Conservation (phyloP, 192 early-diverging fungal genomes). For the Coemansia sp. region DNA sequence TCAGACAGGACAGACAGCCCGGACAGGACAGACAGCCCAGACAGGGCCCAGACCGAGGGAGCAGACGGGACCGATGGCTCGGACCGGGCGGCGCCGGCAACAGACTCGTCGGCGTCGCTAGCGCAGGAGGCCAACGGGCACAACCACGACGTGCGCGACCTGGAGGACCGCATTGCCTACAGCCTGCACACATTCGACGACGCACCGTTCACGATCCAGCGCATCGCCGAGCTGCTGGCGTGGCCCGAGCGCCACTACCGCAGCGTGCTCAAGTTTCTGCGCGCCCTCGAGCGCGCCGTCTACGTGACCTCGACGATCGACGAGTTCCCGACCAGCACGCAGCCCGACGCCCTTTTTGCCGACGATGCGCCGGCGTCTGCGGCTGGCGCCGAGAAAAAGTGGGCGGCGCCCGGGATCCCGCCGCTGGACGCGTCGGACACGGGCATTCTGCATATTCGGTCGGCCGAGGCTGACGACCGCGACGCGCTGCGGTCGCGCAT, state of each 20-base stretch:
- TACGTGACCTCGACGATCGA: conserved; percentile 49
- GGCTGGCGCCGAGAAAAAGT: background rate
- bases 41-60: too few species aligned
- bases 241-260: conserved; percentile 46
- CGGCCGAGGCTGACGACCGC: conserved; percentile 10
- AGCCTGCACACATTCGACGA: conserved; percentile 44
- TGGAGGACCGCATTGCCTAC: conserved; percentile 39
- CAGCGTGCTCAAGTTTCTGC: conserved; percentile 38
- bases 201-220: conserved; percentile 50
- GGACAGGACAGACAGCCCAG: background rate
- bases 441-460: conserved; percentile 36
- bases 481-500: conserved; percentile 20
- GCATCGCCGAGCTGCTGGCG: conserved; percentile 40
- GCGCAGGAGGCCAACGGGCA: conserved; percentile 4
- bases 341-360: background rate
- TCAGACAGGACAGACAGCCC: background rate
- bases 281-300: conserved; percentile 41
- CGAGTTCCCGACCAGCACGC: conserved; percentile 26
- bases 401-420: conserved; percentile 1
- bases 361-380: background rate
- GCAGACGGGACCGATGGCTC: too few species aligned
- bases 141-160: conserved; percentile 19
- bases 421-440: conserved; percentile 48
- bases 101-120: background rate
- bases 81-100: background rate